Percentiles rank a stretch among this genome's conserved stretches.
Conservation (phyloP, 2,329 filamentous ascomycete genomes). For the Aureobasidium mangrovei region DNA sequence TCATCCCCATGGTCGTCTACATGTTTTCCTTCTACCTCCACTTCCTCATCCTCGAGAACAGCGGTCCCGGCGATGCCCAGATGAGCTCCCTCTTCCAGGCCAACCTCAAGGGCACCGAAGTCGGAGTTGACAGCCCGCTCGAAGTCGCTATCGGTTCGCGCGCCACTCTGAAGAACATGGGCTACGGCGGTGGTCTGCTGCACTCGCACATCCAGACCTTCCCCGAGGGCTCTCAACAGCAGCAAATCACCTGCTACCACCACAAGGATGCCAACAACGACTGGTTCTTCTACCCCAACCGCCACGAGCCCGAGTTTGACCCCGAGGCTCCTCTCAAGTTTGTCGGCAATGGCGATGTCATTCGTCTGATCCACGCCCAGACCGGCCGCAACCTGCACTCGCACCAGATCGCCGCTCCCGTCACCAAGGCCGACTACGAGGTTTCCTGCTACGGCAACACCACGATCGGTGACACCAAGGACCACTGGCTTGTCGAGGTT, state of each 20-base stretch:
- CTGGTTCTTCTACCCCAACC: constrained; percentile 98
- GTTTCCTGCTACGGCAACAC: constrained; percentile 94
- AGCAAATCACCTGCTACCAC: constrained; percentile 98
- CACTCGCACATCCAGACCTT: constrained; percentile 96
- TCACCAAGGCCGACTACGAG: constrained; percentile 83
- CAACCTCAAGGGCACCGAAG: constrained; percentile 85
- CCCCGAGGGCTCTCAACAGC: constrained; percentile 84
- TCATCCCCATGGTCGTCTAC: constrained; percentile 85
- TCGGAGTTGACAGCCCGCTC: constrained; percentile 87
- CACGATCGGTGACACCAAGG: constrained; percentile 92
- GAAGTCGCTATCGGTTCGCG: constrained; percentile 85
- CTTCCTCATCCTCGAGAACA: constrained; percentile 87
- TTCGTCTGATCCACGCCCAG: constrained; percentile 87
- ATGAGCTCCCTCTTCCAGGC: constrained; percentile 99
- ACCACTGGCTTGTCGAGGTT: constrained; percentile 93
- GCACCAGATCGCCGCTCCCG: constrained; percentile 77
- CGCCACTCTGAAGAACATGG: constrained; percentile 97
- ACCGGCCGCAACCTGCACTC: constrained; percentile 97
- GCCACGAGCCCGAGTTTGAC: constrained; percentile 64
- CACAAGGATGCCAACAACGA: constrained; percentile 99
- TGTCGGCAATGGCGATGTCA: constrained; percentile 64
- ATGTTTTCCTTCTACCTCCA: constrained; percentile 92
- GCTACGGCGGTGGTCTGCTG: constrained; percentile 90
- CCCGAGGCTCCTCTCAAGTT: constrained; percentile 60
- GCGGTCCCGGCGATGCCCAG: constrained; percentile 94